A percentile compares a stretch with the other conserved stretches of the same genome.
Evolutionary conservation across 306 rosid species (phyloP).

Genomic region (Sicyos baderoa): DNA sequence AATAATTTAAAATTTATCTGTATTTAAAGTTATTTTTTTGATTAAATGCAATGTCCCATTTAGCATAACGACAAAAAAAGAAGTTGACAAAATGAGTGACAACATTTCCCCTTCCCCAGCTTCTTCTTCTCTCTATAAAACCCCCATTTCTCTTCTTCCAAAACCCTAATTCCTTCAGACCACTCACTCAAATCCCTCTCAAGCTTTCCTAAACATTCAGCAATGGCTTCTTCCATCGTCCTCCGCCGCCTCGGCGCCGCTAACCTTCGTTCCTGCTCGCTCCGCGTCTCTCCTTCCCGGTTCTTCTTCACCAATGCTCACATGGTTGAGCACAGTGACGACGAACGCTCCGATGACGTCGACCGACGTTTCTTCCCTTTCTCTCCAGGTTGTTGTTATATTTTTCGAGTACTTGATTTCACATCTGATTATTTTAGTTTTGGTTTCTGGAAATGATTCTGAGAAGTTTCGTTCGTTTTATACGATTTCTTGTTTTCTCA

Average conservation of each 20-base stretch:
- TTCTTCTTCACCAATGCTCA: conserved; percentile 38
- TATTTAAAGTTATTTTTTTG: too few relatives aligned
- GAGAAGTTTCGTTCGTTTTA: background rate
- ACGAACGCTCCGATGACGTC: conserved; percentile 19
- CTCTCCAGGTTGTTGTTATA: conserved; percentile 25
- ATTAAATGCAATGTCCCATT: too few relatives aligned
- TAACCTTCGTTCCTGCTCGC: conserved; percentile 22
- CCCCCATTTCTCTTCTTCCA: background rate
- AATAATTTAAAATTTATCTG: too few relatives aligned
- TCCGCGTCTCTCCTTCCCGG: conserved; percentile 25
- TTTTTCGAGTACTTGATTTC: background rate
- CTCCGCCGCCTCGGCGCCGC: conserved; percentile 23
- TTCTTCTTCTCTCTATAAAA: background rate
- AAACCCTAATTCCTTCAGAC: background rate
- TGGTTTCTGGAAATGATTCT: background rate
- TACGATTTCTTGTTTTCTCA: too few relatives aligned
- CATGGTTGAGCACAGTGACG: conserved; percentile 18
- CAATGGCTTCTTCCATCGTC: conserved; percentile 28
- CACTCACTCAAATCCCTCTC: background rate
- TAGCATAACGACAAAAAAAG: too few relatives aligned
- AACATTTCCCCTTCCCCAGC: conserved; percentile 14
- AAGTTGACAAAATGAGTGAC: too few relatives aligned
- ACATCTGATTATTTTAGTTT: too few relatives aligned
- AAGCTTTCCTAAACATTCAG: background rate
- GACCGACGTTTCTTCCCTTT: background rate